Evolutionary conservation across 192 early-diverging fungal genomes (phyloP).

Genomic region (Coemansia umbellata): DNA sequence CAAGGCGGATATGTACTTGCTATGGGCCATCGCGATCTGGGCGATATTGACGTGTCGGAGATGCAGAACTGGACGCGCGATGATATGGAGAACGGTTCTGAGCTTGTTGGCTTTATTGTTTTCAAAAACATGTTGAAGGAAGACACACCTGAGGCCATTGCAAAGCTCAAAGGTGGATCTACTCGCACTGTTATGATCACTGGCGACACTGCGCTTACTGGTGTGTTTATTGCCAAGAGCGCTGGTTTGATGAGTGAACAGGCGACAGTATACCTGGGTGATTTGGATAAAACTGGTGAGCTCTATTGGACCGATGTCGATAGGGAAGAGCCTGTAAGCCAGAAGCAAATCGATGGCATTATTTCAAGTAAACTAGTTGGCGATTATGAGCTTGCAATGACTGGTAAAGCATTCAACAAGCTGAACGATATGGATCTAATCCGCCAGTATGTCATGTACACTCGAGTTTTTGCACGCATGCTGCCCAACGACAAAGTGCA

Average conservation of each 20-base stretch:
- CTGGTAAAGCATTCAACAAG: constrained; percentile 65
- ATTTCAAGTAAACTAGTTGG: constrained; percentile 13
- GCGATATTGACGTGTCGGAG: constrained; percentile 51
- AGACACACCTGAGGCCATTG: constrained; percentile 65
- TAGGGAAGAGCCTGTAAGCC: constrained; percentile 33
- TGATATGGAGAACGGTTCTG: constrained; percentile 58
- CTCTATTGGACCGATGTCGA: constrained; percentile 63
- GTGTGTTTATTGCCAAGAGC: constrained; percentile 62
- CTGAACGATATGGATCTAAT: constrained; percentile 50
- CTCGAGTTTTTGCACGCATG: constrained; percentile 80
- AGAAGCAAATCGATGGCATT: constrained; percentile 10
- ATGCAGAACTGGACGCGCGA: constrained; percentile 51
- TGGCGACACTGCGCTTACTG: constrained; percentile 75
- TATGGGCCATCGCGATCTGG: constrained; percentile 57
- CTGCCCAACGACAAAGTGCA: constrained; percentile 70
- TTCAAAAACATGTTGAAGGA: constrained; percentile 77
- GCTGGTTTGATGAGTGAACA: constrained; percentile 14
- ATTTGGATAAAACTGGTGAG: constrained; percentile 44
- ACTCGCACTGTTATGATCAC: constrained; percentile 80
- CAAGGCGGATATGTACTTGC: constrained; percentile 76
- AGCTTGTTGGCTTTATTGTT: constrained; percentile 60
- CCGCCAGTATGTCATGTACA: constrained; percentile 58
- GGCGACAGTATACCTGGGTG: constrained; percentile 48
- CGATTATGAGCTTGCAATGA: constrained; percentile 66
- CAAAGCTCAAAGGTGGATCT: constrained; percentile 64